Percentiles rank a stretch among this genome's conserved stretches.
Conservation (phyloP, 768 basidiomycete genomes). For the Boletellus emodensis region DNA sequence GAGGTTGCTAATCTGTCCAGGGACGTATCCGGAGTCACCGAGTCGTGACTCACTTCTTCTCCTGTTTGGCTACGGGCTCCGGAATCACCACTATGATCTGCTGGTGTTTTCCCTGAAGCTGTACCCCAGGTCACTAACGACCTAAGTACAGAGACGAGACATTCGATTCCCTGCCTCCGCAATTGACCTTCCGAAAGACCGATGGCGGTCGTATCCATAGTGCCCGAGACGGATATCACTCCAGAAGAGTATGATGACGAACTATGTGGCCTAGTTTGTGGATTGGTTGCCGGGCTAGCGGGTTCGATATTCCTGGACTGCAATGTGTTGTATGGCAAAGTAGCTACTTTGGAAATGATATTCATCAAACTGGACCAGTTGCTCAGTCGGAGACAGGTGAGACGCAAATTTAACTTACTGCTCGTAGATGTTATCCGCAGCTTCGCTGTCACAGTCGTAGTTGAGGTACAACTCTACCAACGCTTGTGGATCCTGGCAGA, state of each 20-base stretch:
- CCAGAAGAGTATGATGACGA: constrained; percentile 56
- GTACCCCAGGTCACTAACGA: constrained; percentile 92
- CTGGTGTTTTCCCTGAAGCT: constrained; percentile 35
- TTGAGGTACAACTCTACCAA: constrained; percentile 98
- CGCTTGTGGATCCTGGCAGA: constrained; percentile 96
- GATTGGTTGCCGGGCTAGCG: constrained; percentile 55
- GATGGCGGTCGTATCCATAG: constrained; percentile 61
- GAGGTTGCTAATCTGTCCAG: constrained; percentile 50
- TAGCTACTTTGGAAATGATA: constrained; percentile 89
- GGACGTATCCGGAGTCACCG: constrained; percentile 52
- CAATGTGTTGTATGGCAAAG: constrained; percentile 44
- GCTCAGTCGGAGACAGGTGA: constrained; percentile 4
- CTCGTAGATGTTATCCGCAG: constrained; percentile 96
- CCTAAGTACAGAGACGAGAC: constrained; percentile 80
- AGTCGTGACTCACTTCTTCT: constrained; percentile 54
- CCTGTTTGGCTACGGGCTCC: constrained; percentile 43
- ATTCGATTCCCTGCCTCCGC: constrained; percentile 90
- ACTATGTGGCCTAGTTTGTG: constrained; percentile 34
- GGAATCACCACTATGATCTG: constrained; percentile 35
- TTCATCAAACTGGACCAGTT: constrained; percentile 69
- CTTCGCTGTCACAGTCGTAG: constrained; percentile 96
- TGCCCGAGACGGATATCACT: constrained; percentile 60
- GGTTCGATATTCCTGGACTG: constrained; percentile 55
- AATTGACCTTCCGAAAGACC: constrained; percentile 81
- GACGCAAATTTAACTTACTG: constrained; percentile 47